Base-by-base conservation (phyloP, 768 basidiomycete species). In the Mycena leptocephala region DNA sequence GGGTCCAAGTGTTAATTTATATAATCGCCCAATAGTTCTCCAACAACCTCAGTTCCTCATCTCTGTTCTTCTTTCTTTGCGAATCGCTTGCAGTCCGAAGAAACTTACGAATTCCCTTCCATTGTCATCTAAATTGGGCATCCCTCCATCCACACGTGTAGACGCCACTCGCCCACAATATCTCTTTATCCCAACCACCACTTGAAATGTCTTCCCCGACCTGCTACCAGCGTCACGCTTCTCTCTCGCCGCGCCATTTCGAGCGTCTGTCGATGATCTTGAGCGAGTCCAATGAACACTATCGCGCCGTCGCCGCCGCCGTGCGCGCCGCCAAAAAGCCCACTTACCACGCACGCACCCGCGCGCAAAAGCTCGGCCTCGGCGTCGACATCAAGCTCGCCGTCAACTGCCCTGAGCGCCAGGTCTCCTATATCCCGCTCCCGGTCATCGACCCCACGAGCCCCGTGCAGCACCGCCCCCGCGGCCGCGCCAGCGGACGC, bases 301-400 rank as follows among this genome's bases (percentile, higher is more conserved):
- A 89, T 80, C 51, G 77, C 37, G 78, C 75, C 24, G 80, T 90
- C 68, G 90, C 90, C 3, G 80, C 81, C 37, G 79, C 81, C 46
- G 80, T 85, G 30, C 90, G 91, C 62, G 77, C 76, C 28, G 73
- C 83, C 4, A 81, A 83, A 7, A 81, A 61, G 11, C 87, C 84
- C 20, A 89, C 89, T 0, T 77, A 86, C 74, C 90, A 89, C 78
- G 92, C 92, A 13, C 88, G 87, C 69, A 85, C 80, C n/a, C 88
- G 84, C 30, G 92, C 92, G 5, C 78, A 74, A 16, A 73, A 74
- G 18, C 86, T 89, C n/a, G 85, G 87, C 33, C 89, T 93, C 39
- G 77, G 72, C 8, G 83, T 93, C 61, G 85, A 90, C 82, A 86
- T 88, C 30, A 76, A 80, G 20, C 83, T 80, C 30, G 90, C 92